Evolutionary conservation across 225 moss, liverwort and hornwort genomes (phyloP), one percentile per base, ranked within the genome.

Genomic region (Rhytidiadelphus loreus): DNA sequence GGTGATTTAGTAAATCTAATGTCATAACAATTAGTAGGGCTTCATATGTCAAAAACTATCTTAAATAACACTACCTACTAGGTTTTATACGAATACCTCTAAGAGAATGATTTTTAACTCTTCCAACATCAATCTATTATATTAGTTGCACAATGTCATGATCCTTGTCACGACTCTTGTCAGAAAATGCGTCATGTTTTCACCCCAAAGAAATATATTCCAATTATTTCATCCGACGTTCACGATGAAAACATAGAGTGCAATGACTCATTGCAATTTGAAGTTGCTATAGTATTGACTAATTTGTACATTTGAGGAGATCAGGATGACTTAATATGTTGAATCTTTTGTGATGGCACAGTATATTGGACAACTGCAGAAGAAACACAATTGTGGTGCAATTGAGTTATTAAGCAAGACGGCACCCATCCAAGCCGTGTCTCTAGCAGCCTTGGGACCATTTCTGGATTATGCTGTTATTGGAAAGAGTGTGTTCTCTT

Each of bases 371-470:
- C 93, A 95, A 79, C 89, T 96, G 64, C 96, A 96, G 78, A 94
- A 92, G 87, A 97, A 96, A 74, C 93, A 96, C 85, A 96, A 72
- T 88, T 96, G 93, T 84, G 94, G 95, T 57, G 94, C 95, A 23
- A 95, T 97, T 58, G 96, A 97, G 81, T 95, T 96, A 33, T 79
- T 97, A 87, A 96, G 95, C 92, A 96, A 97, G 86, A 97, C 93
- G 15, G 90, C 97, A 56, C 95, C 97, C 55, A 91, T 96, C 81
- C 97, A 97, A 90, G 97, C 95, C 53, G 83, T 83, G 6, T 97
- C 94, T 24, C 83, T 97, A 37, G 82, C 86, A 29, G 29, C 90
- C 5, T 81, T 96, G 32, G 97, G 97, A 37, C 96, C 96, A 62
- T 95, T 97, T 68, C 87, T 93, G 24, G 95, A 97, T 88, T 96